Conservation (phyloP, 1,284 basidiomycete species). For the Puccinia horiana region DNA sequence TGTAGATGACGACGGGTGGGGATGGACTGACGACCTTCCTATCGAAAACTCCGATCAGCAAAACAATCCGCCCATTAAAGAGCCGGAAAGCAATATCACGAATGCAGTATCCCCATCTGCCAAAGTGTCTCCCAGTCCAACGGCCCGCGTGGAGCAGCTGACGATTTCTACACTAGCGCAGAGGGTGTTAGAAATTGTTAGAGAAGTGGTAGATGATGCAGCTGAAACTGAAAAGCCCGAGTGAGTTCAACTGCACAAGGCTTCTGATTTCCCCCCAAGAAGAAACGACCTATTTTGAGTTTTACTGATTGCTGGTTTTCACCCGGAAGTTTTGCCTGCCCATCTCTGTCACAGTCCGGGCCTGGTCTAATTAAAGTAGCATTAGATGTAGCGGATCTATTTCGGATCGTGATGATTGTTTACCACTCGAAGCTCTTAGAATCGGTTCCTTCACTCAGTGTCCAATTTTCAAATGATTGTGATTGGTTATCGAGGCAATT, state of each 20-base stretch:
- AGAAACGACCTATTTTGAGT: not conserved
- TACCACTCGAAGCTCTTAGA: constrained; percentile 65
- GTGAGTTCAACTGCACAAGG: constrained; percentile 1
- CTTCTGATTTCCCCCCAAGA: not conserved
- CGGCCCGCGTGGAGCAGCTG: constrained; percentile 20
- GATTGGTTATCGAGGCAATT: constrained; percentile 65
- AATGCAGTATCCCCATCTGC: not conserved
- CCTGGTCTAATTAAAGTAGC: constrained; percentile 65
- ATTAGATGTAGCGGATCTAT: constrained; percentile 74
- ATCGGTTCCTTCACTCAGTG: constrained; percentile 66
- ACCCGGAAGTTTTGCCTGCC: constrained; percentile 26
- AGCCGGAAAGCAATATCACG: not conserved
- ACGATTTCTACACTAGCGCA: constrained; percentile 47
- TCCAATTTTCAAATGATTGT: constrained; percentile 86
- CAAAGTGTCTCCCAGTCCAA: not conserved
- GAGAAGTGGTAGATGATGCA: constrained; percentile 29
- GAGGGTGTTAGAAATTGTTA: constrained; percentile 20
- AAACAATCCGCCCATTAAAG: not conserved
- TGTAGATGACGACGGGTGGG: constrained; percentile 47
- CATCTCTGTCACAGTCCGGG: constrained; percentile 51
- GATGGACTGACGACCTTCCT: constrained; percentile 39
- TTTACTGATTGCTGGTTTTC: not conserved
- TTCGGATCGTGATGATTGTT: constrained; percentile 77
- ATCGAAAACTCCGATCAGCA: constrained; percentile 1
- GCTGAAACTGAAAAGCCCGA: constrained; percentile 21